These are phyloP conservation scores for Salinomyces thailandicus DNA, from an alignment of 2,329 filamentous ascomycete genomes.

Conservation along the genomic window DNA sequence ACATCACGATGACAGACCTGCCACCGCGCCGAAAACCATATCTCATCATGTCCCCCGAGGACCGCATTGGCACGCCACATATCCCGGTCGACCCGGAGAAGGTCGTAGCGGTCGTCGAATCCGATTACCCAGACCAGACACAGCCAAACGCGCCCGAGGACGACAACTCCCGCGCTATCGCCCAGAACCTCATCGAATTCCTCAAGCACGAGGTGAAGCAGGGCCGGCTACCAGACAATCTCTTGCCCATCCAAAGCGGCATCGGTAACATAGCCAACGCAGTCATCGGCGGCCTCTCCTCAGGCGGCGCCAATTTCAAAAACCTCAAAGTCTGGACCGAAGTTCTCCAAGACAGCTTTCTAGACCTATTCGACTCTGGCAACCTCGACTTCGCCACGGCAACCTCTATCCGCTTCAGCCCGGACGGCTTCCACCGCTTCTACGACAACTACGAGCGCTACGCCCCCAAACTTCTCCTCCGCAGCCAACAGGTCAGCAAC, in stretches of 20 bases:
- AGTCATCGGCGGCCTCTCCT: conserved; percentile 70
- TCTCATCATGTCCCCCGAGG: conserved; percentile 73
- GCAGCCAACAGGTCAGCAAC: conserved; percentile 82
- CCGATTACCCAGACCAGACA: conserved; percentile 69
- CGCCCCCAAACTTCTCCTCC: conserved; percentile 69
- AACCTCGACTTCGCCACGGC: conserved; percentile 83
- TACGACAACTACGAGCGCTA: conserved; percentile 78
- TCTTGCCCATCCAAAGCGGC: conserved; percentile 74
- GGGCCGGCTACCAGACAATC: conserved; percentile 63
- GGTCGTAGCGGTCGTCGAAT: conserved; percentile 75
- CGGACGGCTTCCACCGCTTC: conserved; percentile 83
- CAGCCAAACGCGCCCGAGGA: conserved; percentile 68
- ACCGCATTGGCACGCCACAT: conserved; percentile 71
- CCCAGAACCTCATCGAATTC: conserved; percentile 70
- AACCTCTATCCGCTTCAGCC: conserved; percentile 82
- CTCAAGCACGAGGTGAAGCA: conserved; percentile 74
- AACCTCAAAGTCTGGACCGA: conserved; percentile 91
- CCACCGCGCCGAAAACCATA: conserved; percentile 76
- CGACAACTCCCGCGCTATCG: conserved; percentile 60
- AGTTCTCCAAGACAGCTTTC: conserved; percentile 84
- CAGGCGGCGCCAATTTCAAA: conserved; percentile 64
- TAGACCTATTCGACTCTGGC: conserved; percentile 82
- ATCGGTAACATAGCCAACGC: conserved; percentile 93
- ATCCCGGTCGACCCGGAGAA: conserved; percentile 78
- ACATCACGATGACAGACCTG: conserved; percentile 80